Percentiles rank a stretch among this genome's conserved stretches.
Conservation (phyloP, 2,329 filamentous ascomycete genomes). For the Sporothrix euskadiensis region DNA sequence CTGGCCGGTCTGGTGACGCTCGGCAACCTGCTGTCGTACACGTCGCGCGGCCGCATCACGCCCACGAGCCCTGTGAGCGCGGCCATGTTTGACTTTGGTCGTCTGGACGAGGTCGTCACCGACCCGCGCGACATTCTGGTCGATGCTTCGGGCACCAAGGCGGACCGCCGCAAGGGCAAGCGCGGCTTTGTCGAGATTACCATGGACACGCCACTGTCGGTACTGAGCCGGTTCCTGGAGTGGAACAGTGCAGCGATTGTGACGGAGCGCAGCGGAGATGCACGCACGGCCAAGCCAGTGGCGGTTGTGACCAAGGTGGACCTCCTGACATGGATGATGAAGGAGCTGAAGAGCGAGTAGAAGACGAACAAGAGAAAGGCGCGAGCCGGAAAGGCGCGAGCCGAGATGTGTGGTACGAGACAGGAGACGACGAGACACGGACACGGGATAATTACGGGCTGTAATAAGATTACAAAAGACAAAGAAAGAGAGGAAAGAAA, state of each 20-base stretch:
- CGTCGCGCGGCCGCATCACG: slow-evolving; percentile 78
- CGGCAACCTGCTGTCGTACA: slow-evolving; percentile 88
- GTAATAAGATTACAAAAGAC: neutral
- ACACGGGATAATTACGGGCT: neutral
- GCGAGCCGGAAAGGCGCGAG: neutral
- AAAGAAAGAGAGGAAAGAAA: too few species aligned
- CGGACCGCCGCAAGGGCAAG: slow-evolving; percentile 42
- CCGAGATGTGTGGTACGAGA: neutral
- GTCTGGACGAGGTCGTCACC: slow-evolving; percentile 85
- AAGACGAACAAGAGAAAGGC: neutral
- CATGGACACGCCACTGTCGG: slow-evolving; percentile 77
- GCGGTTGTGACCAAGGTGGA: slow-evolving; percentile 97
- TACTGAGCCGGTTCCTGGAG: slow-evolving; percentile 90
- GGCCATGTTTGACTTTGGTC: slow-evolving; percentile 96
- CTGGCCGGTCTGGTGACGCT: slow-evolving; percentile 93
- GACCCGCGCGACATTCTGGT: slow-evolving; percentile 68
- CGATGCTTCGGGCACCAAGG: slow-evolving; percentile 24
- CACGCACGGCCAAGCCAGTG: slow-evolving; percentile 68
- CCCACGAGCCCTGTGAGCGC: slow-evolving; percentile 73
- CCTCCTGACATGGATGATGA: slow-evolving; percentile 87
- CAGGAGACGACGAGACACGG: neutral
- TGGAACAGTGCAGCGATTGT: slow-evolving; percentile 97
- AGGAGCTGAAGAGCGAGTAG: slow-evolving; percentile 49
- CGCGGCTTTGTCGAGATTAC: slow-evolving; percentile 93
- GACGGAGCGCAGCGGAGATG: slow-evolving; percentile 68